These are phyloP conservation scores for Coniophora puteana DNA, from an alignment of 1,284 basidiomycete species.

Conservation along the genomic window DNA sequence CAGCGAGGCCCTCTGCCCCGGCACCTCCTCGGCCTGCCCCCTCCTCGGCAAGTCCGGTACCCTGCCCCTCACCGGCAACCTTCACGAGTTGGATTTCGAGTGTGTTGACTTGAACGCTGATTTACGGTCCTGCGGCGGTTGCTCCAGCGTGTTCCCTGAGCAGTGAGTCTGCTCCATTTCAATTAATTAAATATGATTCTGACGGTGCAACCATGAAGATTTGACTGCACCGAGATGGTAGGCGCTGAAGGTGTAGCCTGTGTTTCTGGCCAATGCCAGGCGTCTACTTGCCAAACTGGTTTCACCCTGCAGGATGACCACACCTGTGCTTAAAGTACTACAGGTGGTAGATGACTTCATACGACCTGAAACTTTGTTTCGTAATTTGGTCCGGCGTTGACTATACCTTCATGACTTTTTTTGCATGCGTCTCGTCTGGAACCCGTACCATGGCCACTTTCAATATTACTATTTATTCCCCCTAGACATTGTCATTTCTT, in stretches of 20 bases:
- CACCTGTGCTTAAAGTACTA: conserved; percentile 16
- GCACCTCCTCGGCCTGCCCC: conserved; percentile 6
- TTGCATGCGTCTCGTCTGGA: conserved; percentile 1
- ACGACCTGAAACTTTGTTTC: too few species aligned
- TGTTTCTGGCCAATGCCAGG: conserved; percentile 22
- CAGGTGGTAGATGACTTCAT: too few species aligned
- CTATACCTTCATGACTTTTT: conserved; percentile 2
- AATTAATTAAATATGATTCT: neutral
- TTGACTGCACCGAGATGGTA: conserved; percentile 26
- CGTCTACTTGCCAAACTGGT: conserved; percentile 25
- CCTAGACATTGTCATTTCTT: too few species aligned
- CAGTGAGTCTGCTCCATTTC: conserved; percentile 20
- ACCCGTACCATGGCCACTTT: too few species aligned
- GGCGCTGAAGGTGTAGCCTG: conserved; percentile 26
- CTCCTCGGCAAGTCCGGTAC: conserved; percentile 4
- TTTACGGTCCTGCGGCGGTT: conserved; percentile 30
- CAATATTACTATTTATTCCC: too few species aligned
- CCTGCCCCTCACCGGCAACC: conserved; percentile 13
- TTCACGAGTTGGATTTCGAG: conserved; percentile 25
- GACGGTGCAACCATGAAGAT: neutral
- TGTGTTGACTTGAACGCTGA: conserved; percentile 29
- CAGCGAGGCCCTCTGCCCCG: conserved; percentile 3
- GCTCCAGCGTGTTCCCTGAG: conserved; percentile 19
- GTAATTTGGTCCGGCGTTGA: neutral
- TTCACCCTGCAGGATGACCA: conserved; percentile 18